A percentile compares a stretch with the other conserved stretches of the same genome.
Conservation (phyloP, 164 flowering plant genomes). For the Sextonia rubra region DNA sequence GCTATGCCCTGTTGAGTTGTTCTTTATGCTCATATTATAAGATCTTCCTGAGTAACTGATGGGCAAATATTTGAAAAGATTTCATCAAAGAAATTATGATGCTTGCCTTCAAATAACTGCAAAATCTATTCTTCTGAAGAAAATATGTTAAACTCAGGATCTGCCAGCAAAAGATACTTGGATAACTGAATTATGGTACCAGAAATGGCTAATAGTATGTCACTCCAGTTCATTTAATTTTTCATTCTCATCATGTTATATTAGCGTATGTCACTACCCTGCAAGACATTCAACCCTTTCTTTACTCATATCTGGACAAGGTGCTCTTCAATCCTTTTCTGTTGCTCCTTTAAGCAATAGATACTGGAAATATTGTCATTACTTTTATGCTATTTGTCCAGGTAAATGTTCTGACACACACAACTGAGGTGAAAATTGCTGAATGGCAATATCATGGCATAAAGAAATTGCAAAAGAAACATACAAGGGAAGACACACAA, state of each 20-base stretch:
- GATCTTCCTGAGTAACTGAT: no score
- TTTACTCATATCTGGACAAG: slow-evolving; percentile 4
- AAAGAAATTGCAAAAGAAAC: slow-evolving; percentile 21
- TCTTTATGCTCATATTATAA: no score
- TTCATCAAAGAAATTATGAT: no score
- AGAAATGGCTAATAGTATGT: not conserved
- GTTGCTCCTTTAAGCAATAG: not conserved
- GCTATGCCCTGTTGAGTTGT: no score
- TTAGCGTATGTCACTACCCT: not conserved
- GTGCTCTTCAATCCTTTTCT: not conserved
- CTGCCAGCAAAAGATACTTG: not conserved
- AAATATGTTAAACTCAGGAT: no score
- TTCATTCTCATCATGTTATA: not conserved
- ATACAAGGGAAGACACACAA: slow-evolving; percentile 30
- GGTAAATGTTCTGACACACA: slow-evolving; percentile 48
- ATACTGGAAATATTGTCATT: not conserved
- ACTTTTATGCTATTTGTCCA: not conserved
- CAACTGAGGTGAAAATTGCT: slow-evolving; percentile 40
- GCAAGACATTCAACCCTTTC: not conserved
- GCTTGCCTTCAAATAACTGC: no score
- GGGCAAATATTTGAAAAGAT: no score
- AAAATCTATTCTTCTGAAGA: no score
- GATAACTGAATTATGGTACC: not conserved
- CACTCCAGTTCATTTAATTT: not conserved
- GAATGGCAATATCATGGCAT: slow-evolving; percentile 32